These are phyloP conservation scores for Solanum chiquidenum DNA, from an alignment of 257 asterid species.

Conservation along the genomic window DNA sequence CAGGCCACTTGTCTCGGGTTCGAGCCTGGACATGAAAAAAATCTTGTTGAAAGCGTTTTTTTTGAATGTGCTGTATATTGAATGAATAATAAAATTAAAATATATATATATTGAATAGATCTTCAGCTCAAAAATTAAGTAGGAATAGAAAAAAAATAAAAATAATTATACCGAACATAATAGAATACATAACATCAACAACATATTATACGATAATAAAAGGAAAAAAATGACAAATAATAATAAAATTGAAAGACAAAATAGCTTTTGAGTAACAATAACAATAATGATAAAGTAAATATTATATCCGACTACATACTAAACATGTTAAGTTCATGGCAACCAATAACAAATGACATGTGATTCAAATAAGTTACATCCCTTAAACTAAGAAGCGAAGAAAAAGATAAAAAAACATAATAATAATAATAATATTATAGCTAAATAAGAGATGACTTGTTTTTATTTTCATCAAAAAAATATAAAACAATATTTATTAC, in stretches of 20 bases:
- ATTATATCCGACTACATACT: not conserved
- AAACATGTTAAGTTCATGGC: not conserved
- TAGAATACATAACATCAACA: no score
- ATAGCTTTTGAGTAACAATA: not conserved
- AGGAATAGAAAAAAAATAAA: no score
- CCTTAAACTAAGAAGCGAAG: not conserved
- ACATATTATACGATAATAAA: not conserved
- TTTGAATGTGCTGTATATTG: accelerated
- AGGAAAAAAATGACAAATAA: not conserved
- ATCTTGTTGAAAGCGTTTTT: accelerated
- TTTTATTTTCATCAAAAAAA: not conserved
- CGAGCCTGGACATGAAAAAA: accelerated
- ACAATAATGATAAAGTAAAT: no score
- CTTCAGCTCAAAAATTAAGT: no score
- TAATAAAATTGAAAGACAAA: no score
- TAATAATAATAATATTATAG: not conserved
- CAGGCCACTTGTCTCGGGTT: no score
- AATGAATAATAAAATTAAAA: no score
- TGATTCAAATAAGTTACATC: not conserved
- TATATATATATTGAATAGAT: no score
- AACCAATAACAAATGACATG: not conserved
- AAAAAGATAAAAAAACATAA: no score
- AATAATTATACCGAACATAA: no score
- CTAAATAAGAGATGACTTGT: not conserved
- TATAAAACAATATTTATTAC: not conserved